Conservation (phyloP, 2,329 filamentous ascomycete genomes). For the Beauveria asiatica region DNA sequence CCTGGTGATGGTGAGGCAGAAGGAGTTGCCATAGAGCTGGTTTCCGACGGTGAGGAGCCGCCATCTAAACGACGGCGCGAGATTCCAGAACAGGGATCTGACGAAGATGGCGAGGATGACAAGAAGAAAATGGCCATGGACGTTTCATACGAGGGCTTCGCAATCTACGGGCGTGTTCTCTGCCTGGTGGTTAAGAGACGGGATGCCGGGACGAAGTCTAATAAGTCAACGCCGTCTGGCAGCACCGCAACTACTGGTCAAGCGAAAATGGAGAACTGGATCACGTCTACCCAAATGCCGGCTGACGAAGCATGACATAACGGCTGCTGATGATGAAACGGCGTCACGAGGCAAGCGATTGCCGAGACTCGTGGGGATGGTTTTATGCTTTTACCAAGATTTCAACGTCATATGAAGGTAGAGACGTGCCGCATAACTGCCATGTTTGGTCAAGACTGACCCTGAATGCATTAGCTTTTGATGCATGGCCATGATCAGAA, state of each 20-base stretch:
- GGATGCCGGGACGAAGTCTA: slow-evolving; percentile 48
- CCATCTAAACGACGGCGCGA: slow-evolving; percentile 38
- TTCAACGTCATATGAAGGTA: no score
- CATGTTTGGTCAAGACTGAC: no score
- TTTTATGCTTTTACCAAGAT: neutral
- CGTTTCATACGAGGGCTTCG: slow-evolving; percentile 89
- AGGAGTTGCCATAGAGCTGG: slow-evolving; percentile 26
- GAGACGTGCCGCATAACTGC: no score
- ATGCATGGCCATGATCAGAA: no score
- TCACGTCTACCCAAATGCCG: slow-evolving; percentile 65
- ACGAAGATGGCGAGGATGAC: slow-evolving; percentile 45
- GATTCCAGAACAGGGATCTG: slow-evolving; percentile 18
- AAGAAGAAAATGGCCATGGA: slow-evolving; percentile 88
- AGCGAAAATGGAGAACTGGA: slow-evolving; percentile 69
- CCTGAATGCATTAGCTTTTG: no score
- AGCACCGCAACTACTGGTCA: slow-evolving; percentile 23
- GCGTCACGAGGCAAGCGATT: slow-evolving; percentile 13
- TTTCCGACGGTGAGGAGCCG: slow-evolving; percentile 32
- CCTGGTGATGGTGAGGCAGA: slow-evolving; percentile 18
- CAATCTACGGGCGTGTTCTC: slow-evolving; percentile 86
- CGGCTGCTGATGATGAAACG: slow-evolving; percentile 11
- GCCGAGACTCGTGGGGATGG: neutral
- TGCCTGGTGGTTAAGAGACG: slow-evolving; percentile 82
- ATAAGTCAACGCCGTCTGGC: slow-evolving; percentile 22
- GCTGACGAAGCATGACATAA: slow-evolving; percentile 18